Base-by-base conservation (phyloP, 176 grass and related monocot genomes). In the Cenchrus americanus region DNA sequence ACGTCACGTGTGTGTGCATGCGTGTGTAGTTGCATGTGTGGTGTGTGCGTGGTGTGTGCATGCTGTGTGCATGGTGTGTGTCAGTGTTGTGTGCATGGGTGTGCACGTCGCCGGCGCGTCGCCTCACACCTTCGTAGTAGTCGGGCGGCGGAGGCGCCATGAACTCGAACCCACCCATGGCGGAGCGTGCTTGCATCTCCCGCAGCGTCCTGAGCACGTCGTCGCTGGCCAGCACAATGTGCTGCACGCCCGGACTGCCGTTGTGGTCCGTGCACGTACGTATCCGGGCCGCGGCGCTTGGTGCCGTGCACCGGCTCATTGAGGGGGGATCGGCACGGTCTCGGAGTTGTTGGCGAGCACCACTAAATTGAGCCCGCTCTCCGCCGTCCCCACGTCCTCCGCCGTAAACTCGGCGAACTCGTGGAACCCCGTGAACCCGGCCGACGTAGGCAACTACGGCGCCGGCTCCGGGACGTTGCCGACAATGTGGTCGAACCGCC, bases 271-370 rank as follows among this genome's bases (percentile, higher is more conserved):
- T 76, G 84, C 83, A 95, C 4, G 93, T 98, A 72, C 95, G 96
- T 76, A 98, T 98, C 87, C 95, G 96, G 85, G n/a, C 96, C 95
- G 52, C 96, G 85, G 49, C 96, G 82, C 85, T 98, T 98, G 57
- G 93, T 98, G 62, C 96, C 96, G 69, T 98, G 91, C 54, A 98
- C 96, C 26, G 96, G 96, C 83, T 98, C 96, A 85, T 95, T 98
- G 69, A 98, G 22, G 7, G 91, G 93, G 24, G n/a, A 93, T 51
- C 30, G 95, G 91, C 82, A 95, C 96, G 7, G 72, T 88, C 87
- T 98, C 96, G 9, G 87, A 10, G 79, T 98, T 95, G 88, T 93
- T 98, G 18, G 96, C 93, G 34, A 98, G 96, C 81, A 98, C 96
- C 42, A 92, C 13, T 10, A 93, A 95, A 80, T 98, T 98, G 68